Conservation (phyloP, 2,329 filamentous ascomycete species). For the Mycogone perniciosa region DNA sequence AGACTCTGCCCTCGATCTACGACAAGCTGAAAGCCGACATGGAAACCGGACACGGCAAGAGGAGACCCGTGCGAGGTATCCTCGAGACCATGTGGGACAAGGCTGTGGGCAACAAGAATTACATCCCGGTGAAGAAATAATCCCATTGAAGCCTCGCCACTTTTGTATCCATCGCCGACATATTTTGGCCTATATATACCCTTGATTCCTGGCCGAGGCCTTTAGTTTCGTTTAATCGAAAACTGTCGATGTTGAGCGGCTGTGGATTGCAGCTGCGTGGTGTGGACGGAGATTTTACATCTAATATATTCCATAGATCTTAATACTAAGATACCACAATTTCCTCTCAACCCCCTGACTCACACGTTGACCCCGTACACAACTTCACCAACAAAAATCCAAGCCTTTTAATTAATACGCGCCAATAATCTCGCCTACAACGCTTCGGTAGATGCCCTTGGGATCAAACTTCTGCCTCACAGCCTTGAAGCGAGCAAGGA, state of each 20-base stretch:
- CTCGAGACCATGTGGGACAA: conserved; percentile 26
- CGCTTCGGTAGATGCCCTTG: conserved; percentile 39
- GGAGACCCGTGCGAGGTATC: conserved; percentile 21
- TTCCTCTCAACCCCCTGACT: no score
- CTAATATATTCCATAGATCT: no score
- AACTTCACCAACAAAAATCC: not conserved
- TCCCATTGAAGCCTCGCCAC: not conserved
- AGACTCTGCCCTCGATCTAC: conserved; percentile 41
- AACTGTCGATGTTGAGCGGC: no score
- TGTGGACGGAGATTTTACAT: no score
- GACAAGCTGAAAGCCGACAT: conserved; percentile 44
- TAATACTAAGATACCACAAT: no score
- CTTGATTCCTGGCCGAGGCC: no score
- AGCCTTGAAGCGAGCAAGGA: conserved; percentile 41
- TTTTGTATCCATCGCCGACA: no score
- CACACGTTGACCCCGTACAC: no score
- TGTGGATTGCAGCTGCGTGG: no score
- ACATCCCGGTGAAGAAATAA: conserved; percentile 21
- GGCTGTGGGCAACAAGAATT: conserved; percentile 23
- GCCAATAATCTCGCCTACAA: conserved; percentile 43
- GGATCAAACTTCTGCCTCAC: conserved; percentile 43
- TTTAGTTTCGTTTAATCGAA: no score
- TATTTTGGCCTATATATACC: no score
- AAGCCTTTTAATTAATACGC: conserved; percentile 27
- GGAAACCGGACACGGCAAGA: conserved; percentile 20